A percentile compares a stretch with the other conserved stretches of the same genome.
Evolutionary conservation across 768 basidiomycete species (phyloP).

Genomic region (Steccherinum ochraceum): DNA sequence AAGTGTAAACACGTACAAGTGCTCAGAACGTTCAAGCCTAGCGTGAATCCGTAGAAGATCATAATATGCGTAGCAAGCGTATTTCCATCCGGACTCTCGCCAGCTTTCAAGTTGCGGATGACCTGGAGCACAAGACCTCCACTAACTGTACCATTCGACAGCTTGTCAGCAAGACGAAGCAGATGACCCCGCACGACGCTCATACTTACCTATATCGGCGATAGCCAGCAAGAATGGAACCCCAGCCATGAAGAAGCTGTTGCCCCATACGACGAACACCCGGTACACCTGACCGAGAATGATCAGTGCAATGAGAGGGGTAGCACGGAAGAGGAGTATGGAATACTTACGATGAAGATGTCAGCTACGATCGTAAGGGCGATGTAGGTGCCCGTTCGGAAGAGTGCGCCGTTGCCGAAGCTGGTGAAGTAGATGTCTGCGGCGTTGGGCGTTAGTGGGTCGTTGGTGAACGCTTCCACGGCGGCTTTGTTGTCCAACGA

Average conservation of each 20-base stretch:
- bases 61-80: too few species aligned
- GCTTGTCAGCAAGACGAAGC: too few species aligned
- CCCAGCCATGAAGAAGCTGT: conserved; percentile 8
- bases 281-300: conserved; percentile 17
- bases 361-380: conserved; percentile 21
- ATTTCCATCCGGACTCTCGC: too few species aligned
- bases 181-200: too few species aligned
- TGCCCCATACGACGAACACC: conserved; percentile 21
- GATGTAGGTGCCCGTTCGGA: conserved; percentile 20
- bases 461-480: conserved; percentile 19
- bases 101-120: too few species aligned
- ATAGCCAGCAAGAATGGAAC: conserved; percentile 21
- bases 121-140: too few species aligned
- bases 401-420: conserved; percentile 14
- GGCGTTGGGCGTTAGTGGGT: conserved; percentile 10
- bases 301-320: neutral
- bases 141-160: too few species aligned
- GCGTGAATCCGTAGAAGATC: too few species aligned
- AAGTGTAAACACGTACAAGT: too few species aligned
- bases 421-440: conserved; percentile 16
- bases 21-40: too few species aligned
- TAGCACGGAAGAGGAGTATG: too few species aligned
- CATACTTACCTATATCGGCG: conserved; percentile 20
- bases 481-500: conserved; percentile 18
- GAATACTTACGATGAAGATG: conserved; percentile 19